Evolutionary conservation across 2,329 filamentous ascomycete species (phyloP).

Genomic region (Pezicula radicicola): DNA sequence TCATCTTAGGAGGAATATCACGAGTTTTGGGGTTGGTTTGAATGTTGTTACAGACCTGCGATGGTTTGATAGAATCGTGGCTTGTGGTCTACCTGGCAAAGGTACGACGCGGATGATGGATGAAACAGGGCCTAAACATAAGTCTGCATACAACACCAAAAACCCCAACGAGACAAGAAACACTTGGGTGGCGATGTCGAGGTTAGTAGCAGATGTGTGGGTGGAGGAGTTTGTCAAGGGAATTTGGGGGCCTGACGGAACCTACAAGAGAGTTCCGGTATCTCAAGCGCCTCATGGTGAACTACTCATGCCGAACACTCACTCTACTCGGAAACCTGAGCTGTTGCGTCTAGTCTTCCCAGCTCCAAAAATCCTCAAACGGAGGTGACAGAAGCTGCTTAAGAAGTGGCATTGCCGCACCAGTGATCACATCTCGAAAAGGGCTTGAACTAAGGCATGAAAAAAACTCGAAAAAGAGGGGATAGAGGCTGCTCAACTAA

Average conservation of each 20-base stretch:
- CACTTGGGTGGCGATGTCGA: slow-evolving; percentile 1
- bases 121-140: slow-evolving; percentile 1
- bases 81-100: slow-evolving; percentile 82
- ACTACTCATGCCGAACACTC: no score
- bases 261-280: no score
- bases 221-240: slow-evolving; percentile 15
- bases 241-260: slow-evolving; percentile 5
- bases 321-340: no score
- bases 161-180: slow-evolving; percentile 7
- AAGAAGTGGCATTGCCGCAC: no score
- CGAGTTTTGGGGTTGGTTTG: slow-evolving; percentile 79
- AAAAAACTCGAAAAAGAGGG: no score
- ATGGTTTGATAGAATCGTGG: slow-evolving; percentile 76
- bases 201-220: slow-evolving; percentile 13
- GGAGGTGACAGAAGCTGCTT: no score
- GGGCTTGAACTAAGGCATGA: no score
- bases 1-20: slow-evolving; percentile 82
- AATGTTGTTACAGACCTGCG: slow-evolving; percentile 65
- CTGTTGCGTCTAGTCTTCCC: no score
- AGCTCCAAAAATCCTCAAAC: no score
- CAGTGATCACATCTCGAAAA: no score
- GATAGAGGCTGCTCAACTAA: no score
- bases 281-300: no score
- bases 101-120: slow-evolving; percentile 66
- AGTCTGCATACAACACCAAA: neutral